Base-by-base conservation (phyloP, 257 asterid genomes). In the Nicotiana otophora region DNA sequence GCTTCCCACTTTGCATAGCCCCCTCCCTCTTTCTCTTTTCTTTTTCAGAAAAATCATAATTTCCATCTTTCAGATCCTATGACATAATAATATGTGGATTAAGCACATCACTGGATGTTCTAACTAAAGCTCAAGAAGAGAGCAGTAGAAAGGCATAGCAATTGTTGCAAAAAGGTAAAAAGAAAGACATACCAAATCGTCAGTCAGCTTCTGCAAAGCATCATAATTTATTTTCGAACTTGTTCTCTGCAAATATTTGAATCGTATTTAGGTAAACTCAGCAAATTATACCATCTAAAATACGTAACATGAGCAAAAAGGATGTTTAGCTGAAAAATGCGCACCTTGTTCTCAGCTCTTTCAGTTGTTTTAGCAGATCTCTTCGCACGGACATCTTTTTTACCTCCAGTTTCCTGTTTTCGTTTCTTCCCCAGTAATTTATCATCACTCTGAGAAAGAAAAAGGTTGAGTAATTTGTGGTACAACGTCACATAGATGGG, bases 191-290 rank as follows among this genome's bases (percentile, higher is more conserved):
- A 91, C 93, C 89, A 78, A 63, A 74, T 91, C 90, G 78, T 85
- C 87, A 20, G 57, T n/a, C 16, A 90, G 84, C 46, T 67, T 62
- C 81, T 81, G 82, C 82, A 91, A 69, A 75, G 89, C 93, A 63
- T 87, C 91, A 66, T 87, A 90, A 80, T 91, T 89, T 57, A 91
- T 84, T 87, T 76, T 91, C 4, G 92, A 84, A 82, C 91, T 90
- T 82, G 33, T 83, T 75, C 63, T 85, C 95, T 91, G 90, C 36
- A 64, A 63, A 83, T 69, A 78, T 58, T 66, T 81, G 77, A 76
- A 78, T 75, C 30, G 2, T 75, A 51, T 75, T 75, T 51, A 75
- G 46, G 63, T 28, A 75, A 15, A 75, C 16, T 23, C 16, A 75
- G 28, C 80, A 75, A 15, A 57, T 57, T 78, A 46, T 12, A 78